Evolutionary conservation across 495 filamentous ascomycete genomes (phyloP).

Genomic region (Lindgomyces ingoldianus): DNA sequence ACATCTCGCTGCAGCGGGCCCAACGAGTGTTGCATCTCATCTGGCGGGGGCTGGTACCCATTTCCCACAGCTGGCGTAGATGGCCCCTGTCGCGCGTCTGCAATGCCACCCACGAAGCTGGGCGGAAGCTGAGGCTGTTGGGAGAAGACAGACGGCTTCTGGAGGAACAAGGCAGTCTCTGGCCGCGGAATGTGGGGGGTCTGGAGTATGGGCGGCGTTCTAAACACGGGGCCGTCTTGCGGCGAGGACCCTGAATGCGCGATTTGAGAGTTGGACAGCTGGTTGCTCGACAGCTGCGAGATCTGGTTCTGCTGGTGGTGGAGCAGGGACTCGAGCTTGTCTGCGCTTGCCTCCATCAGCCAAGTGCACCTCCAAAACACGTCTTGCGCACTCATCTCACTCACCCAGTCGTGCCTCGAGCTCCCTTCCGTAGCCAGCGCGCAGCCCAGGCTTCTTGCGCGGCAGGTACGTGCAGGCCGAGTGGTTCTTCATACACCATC

Average conservation of each 20-base stretch:
- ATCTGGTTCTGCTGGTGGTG: slow-evolving; percentile 45
- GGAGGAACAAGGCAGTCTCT: slow-evolving; percentile 63
- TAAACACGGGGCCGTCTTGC: slow-evolving; percentile 34
- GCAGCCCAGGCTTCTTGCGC: slow-evolving; percentile 78
- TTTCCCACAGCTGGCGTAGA: background rate
- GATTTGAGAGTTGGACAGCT: too few relatives aligned
- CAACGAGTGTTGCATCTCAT: slow-evolving; percentile 17
- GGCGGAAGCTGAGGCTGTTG: slow-evolving; percentile 22
- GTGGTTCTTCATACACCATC: slow-evolving; percentile 81
- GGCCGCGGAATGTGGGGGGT: slow-evolving; percentile 55
- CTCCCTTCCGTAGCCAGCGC: slow-evolving; percentile 86
- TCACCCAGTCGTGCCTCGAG: slow-evolving; percentile 71
- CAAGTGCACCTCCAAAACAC: background rate
- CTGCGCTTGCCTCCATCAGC: background rate
- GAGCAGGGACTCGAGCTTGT: slow-evolving; percentile 42
- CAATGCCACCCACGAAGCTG: slow-evolving; percentile 8
- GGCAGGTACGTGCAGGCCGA: slow-evolving; percentile 81
- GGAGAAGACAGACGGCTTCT: slow-evolving; percentile 55
- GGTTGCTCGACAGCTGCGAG: slow-evolving; percentile 39
- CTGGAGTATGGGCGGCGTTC: slow-evolving; percentile 33
- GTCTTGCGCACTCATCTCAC: slow-evolving; percentile 46
- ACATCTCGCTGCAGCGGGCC: slow-evolving; percentile 14
- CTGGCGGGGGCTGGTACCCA: slow-evolving; percentile 23
- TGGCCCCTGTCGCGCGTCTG: background rate
- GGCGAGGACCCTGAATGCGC: slow-evolving; percentile 21